Evolutionary conservation across 192 early-diverging fungal species (phyloP), one percentile per base, ranked within the genome.

Genomic region (Gaertneriomyces semiglobifer): DNA sequence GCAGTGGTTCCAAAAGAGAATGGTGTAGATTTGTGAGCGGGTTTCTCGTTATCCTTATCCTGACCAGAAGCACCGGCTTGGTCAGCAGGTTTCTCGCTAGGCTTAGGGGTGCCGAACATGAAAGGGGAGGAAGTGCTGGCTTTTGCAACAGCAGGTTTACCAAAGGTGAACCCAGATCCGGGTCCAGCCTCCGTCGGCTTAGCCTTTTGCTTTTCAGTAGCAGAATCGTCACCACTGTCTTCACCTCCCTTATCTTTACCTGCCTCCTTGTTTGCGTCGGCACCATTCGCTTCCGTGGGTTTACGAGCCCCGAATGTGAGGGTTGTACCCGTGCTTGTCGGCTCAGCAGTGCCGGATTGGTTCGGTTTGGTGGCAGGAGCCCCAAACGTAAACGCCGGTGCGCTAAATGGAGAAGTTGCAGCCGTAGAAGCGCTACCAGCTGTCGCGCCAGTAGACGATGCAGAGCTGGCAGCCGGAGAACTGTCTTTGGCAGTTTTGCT

Each of bases 101-200:
- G 12, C 48, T n/a, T 18, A 2, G 48, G 16, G 12, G 48, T n/a
- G 48, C 18, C 18, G 48, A 50, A 50, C 12, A n/a, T 50, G 48
- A 50, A 50, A 12, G 62, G 20, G 18, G 62, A 9, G 19, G 60
- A 43, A 9, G 62, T 53, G 62, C 51, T 5, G 43, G 57, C 38
- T 1, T 14, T 18, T 7, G 2, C 53, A 53, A 11, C 57, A 58
- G 16, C 57, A 18, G 16, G 16, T 42, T 58, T 58, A 6, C 57
- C 57, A 58, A 58, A 58, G 7, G 0, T 58, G 38, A 58, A 58
- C n/a, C 25, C 25, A 33, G 25, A 33, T 33, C 25, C 25, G 1
- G 25, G 0, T 33, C 25, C 25, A 33, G 2, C 25, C 25, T 33
- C 25, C 25, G 25, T 2, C 25, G 25, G 25, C 25, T 33, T 33